phyloP scores from a whole-genome alignment of 2,329 filamentous ascomycete genomes.

The Metarhizium album region DNA sequence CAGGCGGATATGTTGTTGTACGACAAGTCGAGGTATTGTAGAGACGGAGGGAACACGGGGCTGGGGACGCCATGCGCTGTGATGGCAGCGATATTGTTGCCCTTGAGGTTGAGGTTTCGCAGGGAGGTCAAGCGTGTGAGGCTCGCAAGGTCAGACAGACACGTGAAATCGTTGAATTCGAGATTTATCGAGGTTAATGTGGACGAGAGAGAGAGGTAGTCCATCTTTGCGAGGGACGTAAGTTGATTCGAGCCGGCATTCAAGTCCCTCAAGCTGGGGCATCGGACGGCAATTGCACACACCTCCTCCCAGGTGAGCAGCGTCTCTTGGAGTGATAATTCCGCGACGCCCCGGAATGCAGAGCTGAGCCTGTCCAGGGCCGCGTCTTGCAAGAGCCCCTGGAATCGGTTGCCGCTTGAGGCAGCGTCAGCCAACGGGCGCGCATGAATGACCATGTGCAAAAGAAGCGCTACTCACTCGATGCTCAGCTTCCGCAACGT shows the following conservation, averaged over 20 bases:
- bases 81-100: constrained; percentile 54
- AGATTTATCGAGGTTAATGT: constrained; percentile 55
- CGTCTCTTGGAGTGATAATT: constrained; percentile 57
- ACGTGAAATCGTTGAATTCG: constrained; percentile 59
- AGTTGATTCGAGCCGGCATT: constrained; percentile 49
- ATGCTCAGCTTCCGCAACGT: constrained; percentile 55
- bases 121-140: constrained; percentile 42
- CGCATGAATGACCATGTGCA: neutral
- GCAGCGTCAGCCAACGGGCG: neutral
- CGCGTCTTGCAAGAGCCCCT: constrained; percentile 26
- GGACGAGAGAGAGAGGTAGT: constrained; percentile 29
- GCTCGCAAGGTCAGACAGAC: constrained; percentile 44
- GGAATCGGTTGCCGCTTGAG: constrained; percentile 63
- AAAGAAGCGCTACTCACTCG: constrained; percentile 44
- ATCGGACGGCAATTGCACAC: constrained; percentile 40
- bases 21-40: constrained; percentile 62
- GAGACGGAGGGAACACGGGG: constrained; percentile 39
- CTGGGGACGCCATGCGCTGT: constrained; percentile 13
- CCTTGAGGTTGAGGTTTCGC: constrained; percentile 59
- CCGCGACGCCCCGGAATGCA: constrained; percentile 40
- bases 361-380: constrained; percentile 21
- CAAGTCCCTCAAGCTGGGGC: constrained; percentile 39
- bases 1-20: constrained; percentile 61
- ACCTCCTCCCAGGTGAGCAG: constrained; percentile 57
- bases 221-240: constrained; percentile 32